Base-by-base conservation (phyloP, 176 grass and related monocot genomes). In the Phyllostachys edulis region DNA sequence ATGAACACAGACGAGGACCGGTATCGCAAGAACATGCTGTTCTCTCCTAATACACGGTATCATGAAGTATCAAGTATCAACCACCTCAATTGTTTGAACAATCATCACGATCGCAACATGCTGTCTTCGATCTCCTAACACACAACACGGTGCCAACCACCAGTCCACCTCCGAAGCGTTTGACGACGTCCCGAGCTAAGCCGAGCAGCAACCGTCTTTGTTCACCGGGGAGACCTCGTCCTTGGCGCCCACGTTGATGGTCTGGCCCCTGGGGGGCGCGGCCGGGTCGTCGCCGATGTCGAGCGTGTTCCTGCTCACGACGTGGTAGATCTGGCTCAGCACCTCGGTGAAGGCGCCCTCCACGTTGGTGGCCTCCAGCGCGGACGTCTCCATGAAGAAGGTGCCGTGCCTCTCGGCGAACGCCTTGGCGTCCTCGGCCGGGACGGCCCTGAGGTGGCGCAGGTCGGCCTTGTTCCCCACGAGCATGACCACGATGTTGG, bases 381-480 rank as follows among this genome's bases (percentile, higher is more conserved):
- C 91, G 2, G 91, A 93, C 17, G 91, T 93, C 84, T 93, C 91
- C 88, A 90, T 82, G 81, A 73, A 93, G 81, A 93, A 90, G 32
- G 91, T 85, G 57, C 46, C 73, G 76, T 92, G 81, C 9, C 34
- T 63, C 88, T 92, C 91, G 4, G 91, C 88, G 81, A 92, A 90
- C 40, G 81, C 81, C 37, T 45, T 73, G 51, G 85, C 81, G 54
- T 92, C 91, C 85, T 92, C 91, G 9, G 87, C 54, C 34, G 80
- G 16, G 17, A 92, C 91, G 52, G 88, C 88, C 32, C 88, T 63
- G 4, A 92, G 91, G 91, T 90, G 91, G 67, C 91, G 88, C 88
- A 93, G 82, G 85, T 93, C 91, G 10, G 91, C 88, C 88, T 93
- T 93, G 85, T 90, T 90, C 24, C 91, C 91, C 18, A 93, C 91